A percentile compares a stretch with the other conserved stretches of the same genome.
phyloP scores from a whole-genome alignment of 2,329 filamentous ascomycete genomes.

The Colletotrichum spinosum region DNA sequence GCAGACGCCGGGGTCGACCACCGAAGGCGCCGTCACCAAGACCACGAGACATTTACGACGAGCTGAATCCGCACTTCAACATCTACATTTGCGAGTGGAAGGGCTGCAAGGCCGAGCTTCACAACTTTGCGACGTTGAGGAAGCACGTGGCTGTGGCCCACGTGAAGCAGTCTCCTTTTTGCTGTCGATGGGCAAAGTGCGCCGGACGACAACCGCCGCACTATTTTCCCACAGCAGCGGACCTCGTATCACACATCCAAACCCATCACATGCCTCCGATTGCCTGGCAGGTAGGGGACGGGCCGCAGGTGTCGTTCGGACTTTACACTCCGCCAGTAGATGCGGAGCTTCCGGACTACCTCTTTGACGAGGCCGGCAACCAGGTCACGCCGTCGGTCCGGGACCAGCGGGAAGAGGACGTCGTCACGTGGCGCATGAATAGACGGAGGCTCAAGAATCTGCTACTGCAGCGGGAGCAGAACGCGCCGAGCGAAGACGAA shows the following conservation, averaged over 20 bases:
- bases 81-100: slow-evolving; percentile 71
- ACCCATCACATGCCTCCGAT: slow-evolving; percentile 63
- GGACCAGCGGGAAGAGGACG: slow-evolving; percentile 63
- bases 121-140: slow-evolving; percentile 70
- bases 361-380: slow-evolving; percentile 62
- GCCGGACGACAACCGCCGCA: slow-evolving; percentile 33
- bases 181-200: slow-evolving; percentile 58
- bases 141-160: slow-evolving; percentile 66
- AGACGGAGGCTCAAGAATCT: slow-evolving; percentile 57
- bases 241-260: slow-evolving; percentile 65
- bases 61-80: slow-evolving; percentile 57
- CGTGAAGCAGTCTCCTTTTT: slow-evolving; percentile 37
- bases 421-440: slow-evolving; percentile 57
- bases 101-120: slow-evolving; percentile 69
- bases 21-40: slow-evolving; percentile 52
- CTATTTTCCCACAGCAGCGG: slow-evolving; percentile 38
- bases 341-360: slow-evolving; percentile 57
- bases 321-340: slow-evolving; percentile 38
- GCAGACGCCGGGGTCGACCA: slow-evolving; percentile 57
- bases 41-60: slow-evolving; percentile 55
- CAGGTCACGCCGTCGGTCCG: slow-evolving; percentile 70
- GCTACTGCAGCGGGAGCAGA: slow-evolving; percentile 56
- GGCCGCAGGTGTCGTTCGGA: slow-evolving; percentile 48
- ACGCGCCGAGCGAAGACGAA: slow-evolving; percentile 57
- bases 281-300: slow-evolving; percentile 71